Evolutionary conservation across 192 early-diverging fungal genomes (phyloP), one percentile per base, ranked within the genome.

Genomic region (Chytriomyces sp.): DNA sequence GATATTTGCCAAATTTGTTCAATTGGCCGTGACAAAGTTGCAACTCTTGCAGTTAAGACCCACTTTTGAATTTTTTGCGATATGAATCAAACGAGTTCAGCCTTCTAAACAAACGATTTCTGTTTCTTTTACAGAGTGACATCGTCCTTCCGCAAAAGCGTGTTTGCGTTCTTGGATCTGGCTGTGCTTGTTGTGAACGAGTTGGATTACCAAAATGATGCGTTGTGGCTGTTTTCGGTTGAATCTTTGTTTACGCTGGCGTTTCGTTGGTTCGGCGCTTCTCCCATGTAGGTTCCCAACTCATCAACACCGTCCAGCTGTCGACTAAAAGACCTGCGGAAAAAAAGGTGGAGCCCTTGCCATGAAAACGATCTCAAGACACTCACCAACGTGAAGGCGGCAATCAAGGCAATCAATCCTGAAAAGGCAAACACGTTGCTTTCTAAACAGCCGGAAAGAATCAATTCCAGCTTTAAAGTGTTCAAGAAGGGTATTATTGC

Each of bases 211-310:
- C 81, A 92, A 89, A 72, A 88, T 87, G 16, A 89, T 89, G 49
- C 79, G 86, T 9, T 91, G 89, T 80, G 87, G 86, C 80, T 89
- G 82, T 80, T 87, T 92, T 67, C 90, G 86, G 47, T 80, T 71
- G 85, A 86, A 20, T 82, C 84, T 0, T 79, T 96, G 44, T 94
- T 94, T 77, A 70, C 81, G 9, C 79, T 92, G 69, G 92, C 93
- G 1, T 91, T 96, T 49, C 80, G 89, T n/a, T 97, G 95, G 95
- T 98, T 96, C 80, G 81, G 88, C 26, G 76, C 89, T 45, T 77
- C 92, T 13, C 91, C 95, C 8, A 88, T 82, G 86, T 91, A 67
- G 13, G 76, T 28, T 45, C 9, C 10, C 48, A 20, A 13, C 28
- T 72, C 62, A 44, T 64, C 20, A 18, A 61, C 16, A 72, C n/a